Base-by-base conservation (phyloP, 73 alveolate species). In the Paramecium pentaurelia region DNA sequence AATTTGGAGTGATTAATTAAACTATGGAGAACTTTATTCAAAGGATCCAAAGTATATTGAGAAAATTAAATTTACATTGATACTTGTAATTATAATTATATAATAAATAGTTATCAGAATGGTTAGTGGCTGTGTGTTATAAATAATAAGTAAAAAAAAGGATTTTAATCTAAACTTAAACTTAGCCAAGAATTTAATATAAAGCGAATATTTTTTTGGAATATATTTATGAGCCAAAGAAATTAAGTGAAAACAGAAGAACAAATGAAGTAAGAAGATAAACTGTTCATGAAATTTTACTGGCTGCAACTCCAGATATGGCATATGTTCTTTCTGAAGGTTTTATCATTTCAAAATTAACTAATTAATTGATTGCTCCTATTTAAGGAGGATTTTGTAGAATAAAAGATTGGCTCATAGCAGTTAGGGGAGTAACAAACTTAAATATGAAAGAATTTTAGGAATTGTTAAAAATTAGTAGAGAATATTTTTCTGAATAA, bases 271-370 rank as follows among this genome's bases (percentile, higher is more conserved):
- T 38, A 12, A 73, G 18, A 73, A 9, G 58, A 73, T 38, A 73
- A 32, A 37, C 34, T n/a, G 22, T 16, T 0, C 60, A 73, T 36
- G 60, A 40, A 37, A 38, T 73, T 0, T 38, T 73, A 11, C 18
- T 73, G 37, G 60, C 87, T 36, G 87, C 87, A n/a, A 73, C 87
- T 12, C 87, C 87, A 36, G 87, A 73, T 37, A 73, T 73, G 87
- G 87, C 87, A 14, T 73, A 73, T 73, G 47, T 73, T 73, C 18
- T 73, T 0, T 34, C 87, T 30, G 87, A 73, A 40, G 87, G 60
- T 4, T 73, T n/a, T 73, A 20, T 73, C 14, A 73, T 73, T 36
- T 34, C 60, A 2, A 37, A 73, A 40, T 36, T 73, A 73, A 73
- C 84, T 14, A 64, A 64, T 64, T 27, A 28, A 12, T 34, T 64